A percentile compares a stretch with the other conserved stretches of the same genome.
These are phyloP conservation scores for Aristolochia californica DNA, from an alignment of 164 flowering plant species.

Conservation along the genomic window DNA sequence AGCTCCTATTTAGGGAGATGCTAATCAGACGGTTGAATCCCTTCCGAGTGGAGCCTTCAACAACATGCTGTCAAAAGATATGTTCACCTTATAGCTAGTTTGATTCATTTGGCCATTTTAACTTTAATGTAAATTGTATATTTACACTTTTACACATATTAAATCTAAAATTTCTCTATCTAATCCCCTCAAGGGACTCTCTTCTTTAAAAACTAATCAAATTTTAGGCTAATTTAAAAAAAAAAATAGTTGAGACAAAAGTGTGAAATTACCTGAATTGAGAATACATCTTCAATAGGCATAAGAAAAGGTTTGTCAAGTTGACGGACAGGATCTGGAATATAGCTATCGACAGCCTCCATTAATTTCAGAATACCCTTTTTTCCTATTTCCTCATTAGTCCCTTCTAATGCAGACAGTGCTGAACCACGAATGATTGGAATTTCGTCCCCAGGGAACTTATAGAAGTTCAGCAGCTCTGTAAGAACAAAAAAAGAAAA, in stretches of 20 bases:
- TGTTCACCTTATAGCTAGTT: no score
- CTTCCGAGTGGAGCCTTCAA: no score
- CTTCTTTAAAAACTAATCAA: no score
- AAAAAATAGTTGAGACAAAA: background rate
- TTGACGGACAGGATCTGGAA: slow-evolving; percentile 89
- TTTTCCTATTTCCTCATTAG: slow-evolving; percentile 83
- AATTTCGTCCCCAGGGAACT: slow-evolving; percentile 97
- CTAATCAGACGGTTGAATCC: no score
- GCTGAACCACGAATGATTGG: slow-evolving; percentile 95
- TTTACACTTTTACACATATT: no score
- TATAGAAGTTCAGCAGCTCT: slow-evolving; percentile 93
- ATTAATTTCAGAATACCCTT: slow-evolving; percentile 76
- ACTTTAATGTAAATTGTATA: no score
- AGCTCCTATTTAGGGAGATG: no score
- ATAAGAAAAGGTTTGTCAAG: slow-evolving; percentile 93
- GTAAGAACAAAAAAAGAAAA: slow-evolving; percentile 16
- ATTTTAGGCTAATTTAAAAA: no score
- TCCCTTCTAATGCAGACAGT: slow-evolving; percentile 83
- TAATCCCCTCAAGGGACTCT: no score
- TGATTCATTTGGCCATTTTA: no score
- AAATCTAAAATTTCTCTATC: no score
- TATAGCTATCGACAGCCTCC: slow-evolving; percentile 94
- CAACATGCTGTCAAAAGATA: no score
- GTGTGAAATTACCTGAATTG: slow-evolving; percentile 66
- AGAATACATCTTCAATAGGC: slow-evolving; percentile 98